Percentiles rank a stretch among this genome's conserved stretches.
Conservation (phyloP, 2,329 filamentous ascomycete genomes). For the Sporothrix brasiliensis region DNA sequence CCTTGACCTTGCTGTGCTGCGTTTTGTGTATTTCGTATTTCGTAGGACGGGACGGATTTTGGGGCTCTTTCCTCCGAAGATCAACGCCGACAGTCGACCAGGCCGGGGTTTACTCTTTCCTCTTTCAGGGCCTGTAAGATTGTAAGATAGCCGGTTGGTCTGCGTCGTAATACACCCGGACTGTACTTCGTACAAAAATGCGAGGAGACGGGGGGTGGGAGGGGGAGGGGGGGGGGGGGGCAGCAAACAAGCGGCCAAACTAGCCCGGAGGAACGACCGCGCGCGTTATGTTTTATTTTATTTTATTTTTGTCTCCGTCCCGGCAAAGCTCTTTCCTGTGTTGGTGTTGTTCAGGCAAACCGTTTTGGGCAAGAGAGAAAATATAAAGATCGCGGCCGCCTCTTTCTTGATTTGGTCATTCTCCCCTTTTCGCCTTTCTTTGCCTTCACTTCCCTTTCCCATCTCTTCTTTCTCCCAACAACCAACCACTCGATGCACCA, state of each 20-base stretch:
- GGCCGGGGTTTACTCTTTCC: too few species aligned
- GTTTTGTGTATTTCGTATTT: too few species aligned
- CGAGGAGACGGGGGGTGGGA: not conserved
- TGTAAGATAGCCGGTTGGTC: not conserved
- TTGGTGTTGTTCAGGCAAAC: not conserved
- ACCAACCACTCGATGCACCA: too few species aligned
- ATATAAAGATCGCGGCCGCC: not conserved
- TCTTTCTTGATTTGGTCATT: constrained; percentile 7
- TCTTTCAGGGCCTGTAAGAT: not conserved
- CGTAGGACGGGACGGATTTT: not conserved
- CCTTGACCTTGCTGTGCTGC: too few species aligned
- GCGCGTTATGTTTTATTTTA: not conserved
- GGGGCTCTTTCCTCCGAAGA: not conserved
- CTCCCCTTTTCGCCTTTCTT: not conserved
- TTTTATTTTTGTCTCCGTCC: not conserved
- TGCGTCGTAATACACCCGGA: not conserved
- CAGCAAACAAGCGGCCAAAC: not conserved
- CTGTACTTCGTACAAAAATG: not conserved
- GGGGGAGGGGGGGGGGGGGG: not conserved
- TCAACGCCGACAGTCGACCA: not conserved
- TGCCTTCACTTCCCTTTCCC: not conserved
- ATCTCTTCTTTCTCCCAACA: too few species aligned
- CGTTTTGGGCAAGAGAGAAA: not conserved
- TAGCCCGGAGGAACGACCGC: not conserved
- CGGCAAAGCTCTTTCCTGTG: too few species aligned